These are phyloP conservation scores for Russula sp. DNA, from an alignment of 768 basidiomycete species.

Conservation along the genomic window DNA sequence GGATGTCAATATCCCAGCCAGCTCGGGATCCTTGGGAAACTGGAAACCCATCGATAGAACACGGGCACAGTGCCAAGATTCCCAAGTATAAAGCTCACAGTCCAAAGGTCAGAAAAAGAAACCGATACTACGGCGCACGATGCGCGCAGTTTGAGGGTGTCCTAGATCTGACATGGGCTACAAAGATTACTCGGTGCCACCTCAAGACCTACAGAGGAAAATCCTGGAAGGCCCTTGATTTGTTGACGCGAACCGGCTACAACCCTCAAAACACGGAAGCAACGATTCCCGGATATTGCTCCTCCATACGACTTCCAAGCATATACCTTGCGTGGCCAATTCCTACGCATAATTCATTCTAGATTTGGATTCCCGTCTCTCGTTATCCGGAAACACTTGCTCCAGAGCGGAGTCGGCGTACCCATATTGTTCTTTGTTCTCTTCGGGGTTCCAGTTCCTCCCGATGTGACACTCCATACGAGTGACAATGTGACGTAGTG, in stretches of 20 bases:
- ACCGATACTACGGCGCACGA: background rate
- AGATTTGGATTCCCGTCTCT: background rate
- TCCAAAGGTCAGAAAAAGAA: background rate
- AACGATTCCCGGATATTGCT: background rate
- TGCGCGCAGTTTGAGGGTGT: background rate
- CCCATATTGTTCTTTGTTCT: background rate
- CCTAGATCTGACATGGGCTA: background rate
- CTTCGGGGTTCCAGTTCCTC: background rate
- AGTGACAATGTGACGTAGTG: slow-evolving; percentile 1
- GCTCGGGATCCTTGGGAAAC: background rate
- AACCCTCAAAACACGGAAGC: slow-evolving; percentile 2
- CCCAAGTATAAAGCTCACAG: background rate
- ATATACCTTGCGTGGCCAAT: background rate
- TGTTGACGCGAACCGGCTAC: slow-evolving; percentile 1
- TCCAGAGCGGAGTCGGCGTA: background rate
- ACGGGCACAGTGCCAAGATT: background rate
- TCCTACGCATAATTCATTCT: background rate
- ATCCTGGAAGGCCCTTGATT: background rate
- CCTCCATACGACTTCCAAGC: slow-evolving; percentile 1
- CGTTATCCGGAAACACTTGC: background rate
- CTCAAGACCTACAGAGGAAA: background rate
- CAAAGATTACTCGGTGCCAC: background rate
- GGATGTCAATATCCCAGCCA: slow-evolving; percentile 1
- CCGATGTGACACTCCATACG: background rate
- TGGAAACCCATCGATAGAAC: background rate